A percentile compares a stretch with the other conserved stretches of the same genome.
These are phyloP conservation scores for Crithidia brevicula DNA, from an alignment of 208 protist species.

Conservation along the genomic window DNA sequence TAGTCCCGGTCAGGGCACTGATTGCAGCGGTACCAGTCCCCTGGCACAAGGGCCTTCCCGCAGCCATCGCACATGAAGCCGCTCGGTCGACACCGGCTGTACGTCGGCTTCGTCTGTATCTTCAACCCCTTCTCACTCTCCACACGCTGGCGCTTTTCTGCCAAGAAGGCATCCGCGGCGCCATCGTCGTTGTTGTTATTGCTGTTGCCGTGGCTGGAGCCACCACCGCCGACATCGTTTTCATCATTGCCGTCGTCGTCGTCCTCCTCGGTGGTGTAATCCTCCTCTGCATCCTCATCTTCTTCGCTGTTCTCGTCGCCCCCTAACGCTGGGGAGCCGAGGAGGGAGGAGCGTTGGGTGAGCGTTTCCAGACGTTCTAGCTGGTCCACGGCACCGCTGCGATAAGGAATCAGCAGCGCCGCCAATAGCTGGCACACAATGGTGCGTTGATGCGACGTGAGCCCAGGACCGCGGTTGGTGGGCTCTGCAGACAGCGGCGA, in stretches of 20 bases:
- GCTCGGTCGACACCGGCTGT: slow-evolving; percentile 32
- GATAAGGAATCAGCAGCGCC: slow-evolving; percentile 43
- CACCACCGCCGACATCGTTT: background rate
- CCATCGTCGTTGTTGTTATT: background rate
- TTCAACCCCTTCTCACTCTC: slow-evolving; percentile 31
- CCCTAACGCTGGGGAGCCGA: slow-evolving; percentile 2
- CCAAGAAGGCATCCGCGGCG: background rate
- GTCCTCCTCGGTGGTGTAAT: slow-evolving; percentile 38
- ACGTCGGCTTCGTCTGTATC: slow-evolving; percentile 38
- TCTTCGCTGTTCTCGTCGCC: slow-evolving; percentile 23
- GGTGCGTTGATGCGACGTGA: slow-evolving; percentile 55
- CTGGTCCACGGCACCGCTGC: slow-evolving; percentile 36
- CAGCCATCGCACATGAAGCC: slow-evolving; percentile 73
- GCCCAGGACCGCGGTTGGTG: slow-evolving; percentile 9
- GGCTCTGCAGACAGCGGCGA: slow-evolving; percentile 12
- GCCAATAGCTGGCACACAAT: slow-evolving; percentile 53
- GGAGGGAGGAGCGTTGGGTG: slow-evolving; percentile 16
- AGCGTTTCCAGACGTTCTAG: slow-evolving; percentile 34
- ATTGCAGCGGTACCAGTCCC: slow-evolving; percentile 89
- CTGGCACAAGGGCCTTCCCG: slow-evolving; percentile 38
- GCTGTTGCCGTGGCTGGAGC: background rate
- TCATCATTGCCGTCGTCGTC: slow-evolving; percentile 28
- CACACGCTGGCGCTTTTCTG: slow-evolving; percentile 38
- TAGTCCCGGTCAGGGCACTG: slow-evolving; percentile 75
- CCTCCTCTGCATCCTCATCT: slow-evolving; percentile 35